Percentiles rank a stretch among this genome's conserved stretches.
These are phyloP conservation scores for Fusarium avenaceum DNA, from an alignment of 2,329 filamentous ascomycete species.

Conservation along the genomic window DNA sequence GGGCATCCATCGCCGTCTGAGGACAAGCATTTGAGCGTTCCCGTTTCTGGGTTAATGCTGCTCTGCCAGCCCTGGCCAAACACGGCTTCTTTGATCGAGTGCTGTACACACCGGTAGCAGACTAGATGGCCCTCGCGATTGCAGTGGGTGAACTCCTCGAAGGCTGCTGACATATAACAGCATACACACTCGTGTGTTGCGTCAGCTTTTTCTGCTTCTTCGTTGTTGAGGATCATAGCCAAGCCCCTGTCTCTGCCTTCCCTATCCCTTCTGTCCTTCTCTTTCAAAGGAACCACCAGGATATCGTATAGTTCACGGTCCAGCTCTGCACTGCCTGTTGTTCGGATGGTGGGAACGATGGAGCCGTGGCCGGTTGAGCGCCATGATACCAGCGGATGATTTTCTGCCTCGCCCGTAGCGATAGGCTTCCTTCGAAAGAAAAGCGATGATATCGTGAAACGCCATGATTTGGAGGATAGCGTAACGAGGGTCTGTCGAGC, in stretches of 20 bases:
- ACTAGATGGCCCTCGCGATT: conserved; percentile 77
- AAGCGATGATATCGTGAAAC: conserved; percentile 78
- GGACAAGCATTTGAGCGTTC: conserved; percentile 87
- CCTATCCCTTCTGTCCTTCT: conserved; percentile 58
- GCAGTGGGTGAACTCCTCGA: conserved; percentile 83
- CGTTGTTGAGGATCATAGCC: conserved; percentile 67
- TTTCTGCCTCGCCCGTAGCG: conserved; percentile 66
- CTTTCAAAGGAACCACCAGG: conserved; percentile 68
- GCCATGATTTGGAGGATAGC: conserved; percentile 81
- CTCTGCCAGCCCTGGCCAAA: conserved; percentile 94
- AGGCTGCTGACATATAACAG: conserved; percentile 78
- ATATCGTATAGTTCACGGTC: conserved; percentile 71
- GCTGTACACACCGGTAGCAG: conserved; percentile 85
- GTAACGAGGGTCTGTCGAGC: conserved; percentile 77
- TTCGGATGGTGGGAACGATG: conserved; percentile 71
- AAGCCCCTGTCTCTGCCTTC: conserved; percentile 66
- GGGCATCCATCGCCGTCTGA: conserved; percentile 77
- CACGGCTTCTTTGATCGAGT: conserved; percentile 85
- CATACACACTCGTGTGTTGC: conserved; percentile 80
- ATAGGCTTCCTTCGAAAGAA: conserved; percentile 74
- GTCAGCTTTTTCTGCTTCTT: conserved; percentile 70
- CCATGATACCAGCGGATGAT: conserved; percentile 74
- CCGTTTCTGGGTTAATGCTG: conserved; percentile 78
- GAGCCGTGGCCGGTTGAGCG: conserved; percentile 68
- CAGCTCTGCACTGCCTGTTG: conserved; percentile 75